These are phyloP conservation scores for Chenopodium suecicum DNA, from an alignment of 148 eudicot genomes.

Conservation along the genomic window DNA sequence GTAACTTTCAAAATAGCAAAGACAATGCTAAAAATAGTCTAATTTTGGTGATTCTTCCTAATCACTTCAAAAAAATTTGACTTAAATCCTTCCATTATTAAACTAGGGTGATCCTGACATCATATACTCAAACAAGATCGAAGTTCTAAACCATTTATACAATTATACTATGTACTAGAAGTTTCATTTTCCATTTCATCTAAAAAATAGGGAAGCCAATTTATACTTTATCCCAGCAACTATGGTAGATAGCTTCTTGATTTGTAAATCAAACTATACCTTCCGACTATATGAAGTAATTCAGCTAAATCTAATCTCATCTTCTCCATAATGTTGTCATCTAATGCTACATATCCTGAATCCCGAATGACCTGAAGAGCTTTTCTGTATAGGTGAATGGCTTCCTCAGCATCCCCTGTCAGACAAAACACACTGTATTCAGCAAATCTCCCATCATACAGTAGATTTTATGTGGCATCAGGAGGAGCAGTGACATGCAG, in stretches of 20 bases:
- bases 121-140: background rate
- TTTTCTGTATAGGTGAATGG: slow-evolving; percentile 60
- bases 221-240: background rate
- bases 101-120: background rate
- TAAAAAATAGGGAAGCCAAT: background rate
- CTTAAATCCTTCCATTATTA: background rate
- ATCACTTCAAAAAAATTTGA: background rate
- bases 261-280: slow-evolving; percentile 37
- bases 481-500: background rate
- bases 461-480: background rate
- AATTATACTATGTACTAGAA: no score
- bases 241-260: background rate
- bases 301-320: slow-evolving; percentile 84
- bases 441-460: background rate
- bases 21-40: no score
- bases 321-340: slow-evolving; percentile 62
- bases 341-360: slow-evolving; percentile 48
- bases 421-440: slow-evolving; percentile 9
- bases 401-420: slow-evolving; percentile 73
- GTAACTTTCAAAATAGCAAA: no score
- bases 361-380: slow-evolving; percentile 58
- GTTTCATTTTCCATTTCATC: background rate
- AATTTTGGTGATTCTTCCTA: no score
- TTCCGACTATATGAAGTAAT: slow-evolving; percentile 75
- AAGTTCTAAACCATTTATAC: background rate